These are phyloP conservation scores for Aureobasidium sp. DNA, from an alignment of 2,329 filamentous ascomycete species.

Conservation along the genomic window DNA sequence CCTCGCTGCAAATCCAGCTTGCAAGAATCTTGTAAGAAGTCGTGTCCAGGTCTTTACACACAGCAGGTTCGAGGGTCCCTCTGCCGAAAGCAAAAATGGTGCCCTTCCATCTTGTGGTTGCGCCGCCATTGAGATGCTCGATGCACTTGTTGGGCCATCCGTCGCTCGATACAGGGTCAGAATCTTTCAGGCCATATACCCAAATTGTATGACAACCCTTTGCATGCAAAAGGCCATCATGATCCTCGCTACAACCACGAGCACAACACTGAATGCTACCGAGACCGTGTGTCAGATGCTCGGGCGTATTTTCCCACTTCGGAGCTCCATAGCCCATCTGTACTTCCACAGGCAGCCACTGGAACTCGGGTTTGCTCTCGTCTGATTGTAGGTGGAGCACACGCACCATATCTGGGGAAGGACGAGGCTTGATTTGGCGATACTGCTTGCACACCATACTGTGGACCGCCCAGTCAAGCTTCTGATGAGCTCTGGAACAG, in stretches of 20 bases:
- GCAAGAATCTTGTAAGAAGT: too few relatives aligned
- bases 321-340: not conserved
- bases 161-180: too few relatives aligned
- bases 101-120: not conserved
- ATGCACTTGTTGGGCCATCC: not conserved
- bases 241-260: not conserved
- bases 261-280: not conserved
- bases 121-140: not conserved
- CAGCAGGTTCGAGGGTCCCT: too few relatives aligned
- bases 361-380: not conserved
- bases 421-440: not conserved
- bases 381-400: not conserved
- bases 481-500: not conserved
- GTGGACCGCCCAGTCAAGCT: not conserved
- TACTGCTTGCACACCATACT: not conserved
- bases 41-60: not conserved
- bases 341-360: not conserved
- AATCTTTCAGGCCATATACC: too few relatives aligned
- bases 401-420: not conserved
- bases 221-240: too few relatives aligned
- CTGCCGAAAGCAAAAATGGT: not conserved
- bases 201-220: too few relatives aligned
- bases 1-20: too few relatives aligned
- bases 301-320: not conserved
- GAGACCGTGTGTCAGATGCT: not conserved